A percentile compares a stretch with the other conserved stretches of the same genome.
These are phyloP conservation scores for Leishmania aethiopica DNA, from an alignment of 208 protist species.

Conservation along the genomic window DNA sequence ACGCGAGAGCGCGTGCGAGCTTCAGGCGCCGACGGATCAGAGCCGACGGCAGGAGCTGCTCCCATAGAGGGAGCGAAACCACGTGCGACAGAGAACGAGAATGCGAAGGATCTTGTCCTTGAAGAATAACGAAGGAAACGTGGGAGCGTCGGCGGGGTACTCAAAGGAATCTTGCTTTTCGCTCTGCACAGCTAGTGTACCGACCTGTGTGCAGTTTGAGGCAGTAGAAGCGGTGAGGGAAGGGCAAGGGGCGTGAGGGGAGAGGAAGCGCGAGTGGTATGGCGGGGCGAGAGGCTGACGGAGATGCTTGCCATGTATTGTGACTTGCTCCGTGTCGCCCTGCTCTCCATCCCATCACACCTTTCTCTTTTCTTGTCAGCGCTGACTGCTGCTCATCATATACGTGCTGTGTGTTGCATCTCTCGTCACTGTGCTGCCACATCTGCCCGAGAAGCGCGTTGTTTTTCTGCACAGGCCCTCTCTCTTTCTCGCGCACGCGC, in stretches of 20 bases:
- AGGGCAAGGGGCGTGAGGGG: not conserved
- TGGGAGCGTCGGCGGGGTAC: not conserved
- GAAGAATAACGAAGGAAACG: not conserved
- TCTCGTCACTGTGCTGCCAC: not conserved
- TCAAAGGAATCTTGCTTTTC: not conserved
- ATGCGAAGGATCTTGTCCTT: not conserved
- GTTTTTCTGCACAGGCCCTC: not conserved
- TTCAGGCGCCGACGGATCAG: not conserved
- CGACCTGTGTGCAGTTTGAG: not conserved
- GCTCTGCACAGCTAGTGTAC: not conserved
- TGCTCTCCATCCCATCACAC: not conserved
- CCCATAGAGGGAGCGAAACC: not conserved
- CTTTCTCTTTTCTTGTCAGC: not conserved
- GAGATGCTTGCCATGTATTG: not conserved
- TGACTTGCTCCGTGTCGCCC: not conserved
- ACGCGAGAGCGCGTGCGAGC: conserved; percentile 1
- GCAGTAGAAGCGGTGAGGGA: not conserved
- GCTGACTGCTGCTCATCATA: not conserved
- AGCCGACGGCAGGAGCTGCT: not conserved
- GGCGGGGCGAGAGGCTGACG: not conserved
- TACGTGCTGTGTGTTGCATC: not conserved
- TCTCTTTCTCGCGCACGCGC: not conserved
- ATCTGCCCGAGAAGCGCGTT: not conserved
- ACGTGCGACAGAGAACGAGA: not conserved
- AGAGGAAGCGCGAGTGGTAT: not conserved